Base-by-base conservation (phyloP, 768 basidiomycete genomes). In the Termitomyces sp. region DNA sequence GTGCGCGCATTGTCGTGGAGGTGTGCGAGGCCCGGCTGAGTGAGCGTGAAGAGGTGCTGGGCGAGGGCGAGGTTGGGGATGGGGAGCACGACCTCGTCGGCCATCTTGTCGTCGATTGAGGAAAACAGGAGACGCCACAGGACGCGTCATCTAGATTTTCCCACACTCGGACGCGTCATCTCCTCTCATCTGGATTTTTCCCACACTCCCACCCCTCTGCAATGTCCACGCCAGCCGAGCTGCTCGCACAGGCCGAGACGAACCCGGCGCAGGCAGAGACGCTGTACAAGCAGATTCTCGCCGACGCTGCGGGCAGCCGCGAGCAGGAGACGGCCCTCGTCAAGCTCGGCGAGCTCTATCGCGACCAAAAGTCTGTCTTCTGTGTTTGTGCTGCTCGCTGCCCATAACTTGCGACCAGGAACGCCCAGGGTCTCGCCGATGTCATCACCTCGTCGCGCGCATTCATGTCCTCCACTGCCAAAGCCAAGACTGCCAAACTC, bases 401-500 rank as follows among this genome's bases (percentile, higher is more conserved):
- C n/a, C 18, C n/a, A 36, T n/a, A 18, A n/a, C 40, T n/a, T 40
- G 18, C 22, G 30, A 22, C 62, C 43, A 97, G 94, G 66, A 90
- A 98, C 75, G 86, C 91, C 20, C 71, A 86, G 60, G 90, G 90
- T 18, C 79, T 98, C 2, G 92, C 94, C 10, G 83, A 93, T 55
- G 86, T 96, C 38, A 91, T 97, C 55, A 89, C 85, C 0, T 78
- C 88, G 28, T 93, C 92, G 0, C 77, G 94, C 50, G 79, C 84
- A 0, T 94, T 95, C 77, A 91, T 96, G 82, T 87, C 91, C 0
- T 88, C 89, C n/a, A 91, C 93, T 0, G 95, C 95, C 16, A 98
- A 98, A 72, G 95, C 94, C 1, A 97, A 98, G 73, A 97, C 96
- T 0, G 94, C 94, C 3, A 96, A 96, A 74, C 84, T 98, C 62